phyloP scores from a whole-genome alignment of 208 protist genomes.

The Phytomonas francai region DNA sequence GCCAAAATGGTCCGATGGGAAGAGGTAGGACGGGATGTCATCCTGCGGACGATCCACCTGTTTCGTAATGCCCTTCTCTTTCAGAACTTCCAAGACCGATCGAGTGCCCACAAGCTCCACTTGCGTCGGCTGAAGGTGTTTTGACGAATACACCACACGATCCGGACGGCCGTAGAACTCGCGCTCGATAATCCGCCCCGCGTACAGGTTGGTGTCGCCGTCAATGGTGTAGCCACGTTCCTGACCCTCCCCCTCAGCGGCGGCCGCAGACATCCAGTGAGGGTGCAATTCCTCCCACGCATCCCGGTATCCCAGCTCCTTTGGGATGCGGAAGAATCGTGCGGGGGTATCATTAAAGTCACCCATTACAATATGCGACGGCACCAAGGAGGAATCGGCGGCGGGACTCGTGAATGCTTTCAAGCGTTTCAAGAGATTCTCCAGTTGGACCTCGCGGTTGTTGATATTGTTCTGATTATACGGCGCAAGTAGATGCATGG shows the following conservation, averaged over 20 bases:
- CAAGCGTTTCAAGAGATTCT: constrained; percentile 30
- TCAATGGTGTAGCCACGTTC: constrained; percentile 52
- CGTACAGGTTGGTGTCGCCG: constrained; percentile 31
- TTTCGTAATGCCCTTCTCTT: constrained; percentile 16
- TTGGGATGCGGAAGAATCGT: constrained; percentile 29
- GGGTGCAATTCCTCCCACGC: constrained; percentile 36
- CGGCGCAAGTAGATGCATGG: constrained; percentile 43
- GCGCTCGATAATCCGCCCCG: constrained; percentile 42
- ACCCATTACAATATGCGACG: constrained; percentile 30
- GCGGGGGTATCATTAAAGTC: constrained; percentile 50
- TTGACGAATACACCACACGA: constrained; percentile 33
- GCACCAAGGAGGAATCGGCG: background rate
- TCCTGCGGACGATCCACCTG: constrained; percentile 27
- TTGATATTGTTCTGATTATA: constrained; percentile 42
- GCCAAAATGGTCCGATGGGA: constrained; percentile 52
- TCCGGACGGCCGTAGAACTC: constrained; percentile 56
- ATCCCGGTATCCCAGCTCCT: constrained; percentile 31
- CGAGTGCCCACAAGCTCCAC: constrained; percentile 36
- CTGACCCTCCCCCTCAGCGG: background rate
- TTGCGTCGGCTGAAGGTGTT: constrained; percentile 30
- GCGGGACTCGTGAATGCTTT: background rate
- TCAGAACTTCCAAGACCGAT: constrained; percentile 24
- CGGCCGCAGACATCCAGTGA: constrained; percentile 8
- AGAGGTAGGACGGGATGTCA: constrained; percentile 40
- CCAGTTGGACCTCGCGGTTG: constrained; percentile 35